A percentile compares a stretch with the other conserved stretches of the same genome.
Evolutionary conservation across 108 stramenopile species (phyloP).

Genomic region (Cyclotella cryptica): DNA sequence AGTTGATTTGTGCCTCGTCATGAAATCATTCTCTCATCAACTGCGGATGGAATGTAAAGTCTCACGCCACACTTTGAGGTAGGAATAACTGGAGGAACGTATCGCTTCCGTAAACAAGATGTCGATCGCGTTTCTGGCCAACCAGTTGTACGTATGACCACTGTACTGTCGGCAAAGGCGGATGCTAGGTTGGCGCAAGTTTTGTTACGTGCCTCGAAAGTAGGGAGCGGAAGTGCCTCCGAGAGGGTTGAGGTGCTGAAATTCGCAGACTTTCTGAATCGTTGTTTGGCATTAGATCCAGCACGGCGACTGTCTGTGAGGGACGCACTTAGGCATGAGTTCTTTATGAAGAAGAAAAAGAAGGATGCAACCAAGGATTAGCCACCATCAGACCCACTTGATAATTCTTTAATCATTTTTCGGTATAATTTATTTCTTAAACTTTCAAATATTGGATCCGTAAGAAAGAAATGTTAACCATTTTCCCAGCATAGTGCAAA

Average conservation of each 20-base stretch:
- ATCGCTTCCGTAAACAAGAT: constrained; percentile 68
- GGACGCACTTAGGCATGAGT: constrained; percentile 72
- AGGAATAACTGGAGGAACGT: constrained; percentile 63
- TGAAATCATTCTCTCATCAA: constrained; percentile 42
- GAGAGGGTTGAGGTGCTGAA: constrained; percentile 80
- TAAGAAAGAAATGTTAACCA: too few relatives aligned
- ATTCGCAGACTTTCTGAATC: constrained; percentile 88
- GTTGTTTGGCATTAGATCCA: constrained; percentile 91
- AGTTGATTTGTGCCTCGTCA: not conserved
- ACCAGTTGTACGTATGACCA: constrained; percentile 62
- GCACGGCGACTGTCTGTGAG: constrained; percentile 69
- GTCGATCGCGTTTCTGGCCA: constrained; percentile 74
- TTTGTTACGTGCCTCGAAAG: constrained; percentile 67
- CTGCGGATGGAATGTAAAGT: constrained; percentile 10
- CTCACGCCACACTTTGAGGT: constrained; percentile 63
- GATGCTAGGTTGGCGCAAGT: constrained; percentile 65
- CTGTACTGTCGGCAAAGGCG: constrained; percentile 50
- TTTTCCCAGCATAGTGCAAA: too few relatives aligned
- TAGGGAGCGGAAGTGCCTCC: constrained; percentile 67
- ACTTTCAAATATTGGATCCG: too few relatives aligned
- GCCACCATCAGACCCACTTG: not conserved
- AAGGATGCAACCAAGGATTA: constrained; percentile 29
- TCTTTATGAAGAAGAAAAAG: constrained; percentile 63
- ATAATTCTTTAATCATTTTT: too few relatives aligned
- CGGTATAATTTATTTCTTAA: too few relatives aligned